Base-by-base conservation (phyloP, 1,139 yeast species). In the Suhomyces choctaworum region DNA sequence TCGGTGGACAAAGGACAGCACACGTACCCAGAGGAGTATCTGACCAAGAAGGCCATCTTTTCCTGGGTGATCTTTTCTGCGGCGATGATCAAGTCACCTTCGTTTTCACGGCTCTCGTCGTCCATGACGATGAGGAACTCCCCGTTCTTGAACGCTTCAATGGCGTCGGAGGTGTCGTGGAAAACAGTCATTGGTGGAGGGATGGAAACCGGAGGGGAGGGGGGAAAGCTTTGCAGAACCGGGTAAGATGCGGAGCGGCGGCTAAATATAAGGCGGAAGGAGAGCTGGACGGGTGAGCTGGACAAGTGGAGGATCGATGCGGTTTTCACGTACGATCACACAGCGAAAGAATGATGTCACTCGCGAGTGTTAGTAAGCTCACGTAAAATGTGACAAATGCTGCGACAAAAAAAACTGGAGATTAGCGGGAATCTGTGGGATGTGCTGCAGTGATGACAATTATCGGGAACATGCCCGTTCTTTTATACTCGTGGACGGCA, bases 61-160 rank as follows among this genome's bases (percentile, higher is more conserved):
- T 82, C 82, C 34, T 86, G 80, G 26, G 95, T 86, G 48, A 81
- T 71, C 39, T 71, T 70, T 49, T 84, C 82, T 20, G 97, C 98
- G 15, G 98, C 95, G 38, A 87, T 82, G 51, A 94, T 89, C 56
- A 94, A 73, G 59, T 94, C 99, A 32, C 98, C 98, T 68, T 94
- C 99, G 59, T 94, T 94, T 62, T 94, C 99, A 52, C 98, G 82
- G 54, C 76, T 76, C 59, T 88, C 97, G 56, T 92, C 96, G 60
- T 94, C 98, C 84, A 94, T 85, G 19, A 94, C 98, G 36, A 94
- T 78, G 34, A 94, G 70, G 53, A 92, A 90, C 61, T 89, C 92
- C 36, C 97, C 97, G 40, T 82, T 76, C 54, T 79, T 79, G 68
- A 82, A 86, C 3, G 89, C 94, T 51, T 80, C 81, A 19, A 89